Evolutionary conservation across 31 red algal species (phyloP).

Genomic region (Pterothamnion heteromorphum): DNA sequence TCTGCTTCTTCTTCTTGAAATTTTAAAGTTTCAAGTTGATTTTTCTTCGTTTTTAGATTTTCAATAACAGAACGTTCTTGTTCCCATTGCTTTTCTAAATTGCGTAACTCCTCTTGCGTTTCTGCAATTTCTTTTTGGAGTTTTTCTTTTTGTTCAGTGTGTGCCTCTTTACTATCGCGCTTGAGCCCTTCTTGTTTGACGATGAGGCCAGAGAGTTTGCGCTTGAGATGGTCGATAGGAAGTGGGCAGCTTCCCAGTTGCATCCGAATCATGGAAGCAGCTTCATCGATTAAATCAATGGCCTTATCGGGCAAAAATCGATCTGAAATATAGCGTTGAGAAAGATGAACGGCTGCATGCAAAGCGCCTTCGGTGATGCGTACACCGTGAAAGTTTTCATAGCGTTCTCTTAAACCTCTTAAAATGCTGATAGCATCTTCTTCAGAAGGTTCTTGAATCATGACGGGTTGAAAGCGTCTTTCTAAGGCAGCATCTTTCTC

Average conservation of each 20-base stretch:
- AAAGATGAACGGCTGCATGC: slow-evolving; percentile 69
- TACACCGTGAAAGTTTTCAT: slow-evolving; percentile 92
- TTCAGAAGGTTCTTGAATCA: slow-evolving; percentile 87
- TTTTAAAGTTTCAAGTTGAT: too few species aligned
- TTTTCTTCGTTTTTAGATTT: too few species aligned
- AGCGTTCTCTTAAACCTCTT: slow-evolving; percentile 83
- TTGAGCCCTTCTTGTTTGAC: neutral
- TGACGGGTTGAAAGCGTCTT: slow-evolving; percentile 90
- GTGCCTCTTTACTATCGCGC: neutral
- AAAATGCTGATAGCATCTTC: slow-evolving; percentile 89
- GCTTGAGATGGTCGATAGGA: too few species aligned
- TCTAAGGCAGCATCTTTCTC: slow-evolving; percentile 97
- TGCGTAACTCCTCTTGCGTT: too few species aligned
- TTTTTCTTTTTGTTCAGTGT: neutral
- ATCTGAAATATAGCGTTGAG: slow-evolving; percentile 91
- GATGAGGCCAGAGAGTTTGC: neutral
- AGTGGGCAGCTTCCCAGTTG: too few species aligned
- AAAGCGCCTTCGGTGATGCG: slow-evolving; percentile 75
- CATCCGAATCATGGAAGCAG: slow-evolving; percentile 31
- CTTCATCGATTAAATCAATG: slow-evolving; percentile 97
- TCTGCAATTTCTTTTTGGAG: too few species aligned
- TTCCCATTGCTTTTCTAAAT: neutral
- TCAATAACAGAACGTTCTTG: too few species aligned
- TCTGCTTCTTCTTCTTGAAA: too few species aligned
- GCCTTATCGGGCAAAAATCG: slow-evolving; percentile 98